Evolutionary conservation across 2,329 filamentous ascomycete genomes (phyloP).

Genomic region (Podosphaera fusca): DNA sequence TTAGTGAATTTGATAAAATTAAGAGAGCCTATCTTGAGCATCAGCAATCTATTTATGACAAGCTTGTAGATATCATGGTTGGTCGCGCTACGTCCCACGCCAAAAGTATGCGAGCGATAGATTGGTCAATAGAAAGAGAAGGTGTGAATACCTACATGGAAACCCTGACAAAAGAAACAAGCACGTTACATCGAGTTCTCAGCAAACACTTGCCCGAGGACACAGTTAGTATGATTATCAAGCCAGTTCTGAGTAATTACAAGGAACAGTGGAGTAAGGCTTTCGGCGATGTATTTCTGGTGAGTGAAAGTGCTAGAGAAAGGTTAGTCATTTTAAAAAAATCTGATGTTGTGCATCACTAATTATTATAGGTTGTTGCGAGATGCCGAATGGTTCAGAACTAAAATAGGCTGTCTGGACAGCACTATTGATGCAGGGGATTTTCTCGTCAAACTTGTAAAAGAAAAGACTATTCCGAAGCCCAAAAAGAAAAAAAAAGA

Average conservation of each 20-base stretch:
- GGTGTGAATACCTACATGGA: slow-evolving; percentile 42
- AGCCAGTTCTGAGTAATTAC: slow-evolving; percentile 43
- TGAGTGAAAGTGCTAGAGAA: slow-evolving; percentile 34
- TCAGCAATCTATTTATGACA: slow-evolving; percentile 48
- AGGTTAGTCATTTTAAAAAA: slow-evolving; percentile 23
- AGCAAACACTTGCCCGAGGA: slow-evolving; percentile 41
- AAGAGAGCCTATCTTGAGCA: slow-evolving; percentile 31
- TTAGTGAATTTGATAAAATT: slow-evolving; percentile 23
- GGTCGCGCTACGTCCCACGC: slow-evolving; percentile 37
- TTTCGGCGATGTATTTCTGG: slow-evolving; percentile 33
- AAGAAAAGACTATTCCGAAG: slow-evolving; percentile 23
- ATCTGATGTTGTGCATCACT: neutral
- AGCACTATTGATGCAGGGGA: slow-evolving; percentile 47
- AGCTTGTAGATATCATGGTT: slow-evolving; percentile 51
- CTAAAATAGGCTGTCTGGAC: slow-evolving; percentile 37
- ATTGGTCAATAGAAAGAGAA: slow-evolving; percentile 29
- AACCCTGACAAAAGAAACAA: slow-evolving; percentile 45
- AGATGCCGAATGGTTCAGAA: slow-evolving; percentile 39
- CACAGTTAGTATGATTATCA: slow-evolving; percentile 45
- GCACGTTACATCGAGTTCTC: slow-evolving; percentile 44
- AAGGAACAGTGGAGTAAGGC: slow-evolving; percentile 41
- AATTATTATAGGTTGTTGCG: slow-evolving; percentile 28
- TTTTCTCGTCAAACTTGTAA: slow-evolving; percentile 39
- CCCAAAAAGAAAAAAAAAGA: neutral
- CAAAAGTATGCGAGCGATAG: slow-evolving; percentile 37